Base-by-base conservation (phyloP, 1,139 yeast species). In the Hemisphaericaspora subhashii region DNA sequence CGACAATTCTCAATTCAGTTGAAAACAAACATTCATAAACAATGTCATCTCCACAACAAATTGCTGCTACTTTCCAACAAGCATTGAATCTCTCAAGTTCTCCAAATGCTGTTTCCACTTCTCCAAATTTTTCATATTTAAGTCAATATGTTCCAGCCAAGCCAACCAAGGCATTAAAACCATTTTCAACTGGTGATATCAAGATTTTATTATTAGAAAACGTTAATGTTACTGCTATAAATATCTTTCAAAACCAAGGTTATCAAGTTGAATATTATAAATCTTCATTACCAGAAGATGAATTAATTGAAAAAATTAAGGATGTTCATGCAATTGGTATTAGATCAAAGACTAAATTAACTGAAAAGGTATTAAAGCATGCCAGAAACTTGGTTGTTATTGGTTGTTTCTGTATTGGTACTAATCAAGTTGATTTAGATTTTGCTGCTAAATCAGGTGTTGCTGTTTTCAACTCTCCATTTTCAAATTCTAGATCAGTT, bases 401-500 rank as follows among this genome's bases (percentile, higher is more conserved):
- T 65, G 99, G 99, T 42, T 92, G 99, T 72, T 92, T 92, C 85
- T 92, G 99, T 75, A 92, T 92, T 56, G 99, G 99, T 58, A 94
- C 98, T 43, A 92, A 92, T 71, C 99, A 92, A 72, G 99, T 92
- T 42, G 94, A 92, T 62, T 77, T 92, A 52, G 87, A 86, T 50
- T 86, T 64, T 55, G 99, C 99, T 44, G 97, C 98, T 48, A 80
- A 83, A 58, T 77, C 79, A 37, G 99, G 99, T 71, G 79, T 90
- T 64, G 90, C 98, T 37, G 98, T 92, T 23, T 92, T 92, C 83
- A 92, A 92, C 76, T 92, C 98, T 26, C 99, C 99, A 42, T 92
- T 94, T 72, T 89, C 97, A 50, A 92, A 92, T 74, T 92, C 98
- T 24, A 84, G 99, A 71, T 89, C 97, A 4, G 99, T 92, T 35